Base-by-base conservation (phyloP, 129 eudicot genomes). In the Saposhnikovia divaricata region DNA sequence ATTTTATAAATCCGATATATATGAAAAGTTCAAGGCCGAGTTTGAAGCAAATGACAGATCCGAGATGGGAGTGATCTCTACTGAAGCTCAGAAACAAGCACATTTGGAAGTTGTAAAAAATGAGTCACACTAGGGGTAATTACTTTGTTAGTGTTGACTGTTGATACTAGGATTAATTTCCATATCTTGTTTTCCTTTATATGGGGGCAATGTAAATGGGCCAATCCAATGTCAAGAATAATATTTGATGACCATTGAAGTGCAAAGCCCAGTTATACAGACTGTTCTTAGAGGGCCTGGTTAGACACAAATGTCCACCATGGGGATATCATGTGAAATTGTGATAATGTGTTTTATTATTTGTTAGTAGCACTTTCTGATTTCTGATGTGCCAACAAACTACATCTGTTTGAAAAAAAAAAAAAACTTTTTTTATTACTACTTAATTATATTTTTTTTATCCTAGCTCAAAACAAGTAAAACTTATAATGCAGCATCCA, bases 21-120 rank as follows among this genome's bases (percentile, higher is more conserved):
- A 85, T 74, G 43, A 81, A 42, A 84, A 73, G 77, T 84, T 77
- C 14, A 77, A 81, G 50, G 76, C 72, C 16, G 78, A 84, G 48
- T 73, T 61, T 25, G 69, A 61, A 61, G 69, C 69, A 9, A 61
- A n/a, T 25, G 69, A 61, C 25, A 25, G 34, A 61, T 10, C 1
- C 8, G 69, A 61, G 28, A 61, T 61, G 34, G 69, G 4, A 61
- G 34, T n/a, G 5, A 5, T 25, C 69, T 25, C 34, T n/a, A 0
- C 69, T 8, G 69, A 61, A 61, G 27, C 34, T 61, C 15, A 25
- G 34, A 61, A 61, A 61, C 34, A 61, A 23, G 28, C 66, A 23
- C 66, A 57, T 23, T 23, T 57, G 28, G 28, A 21, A 57, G 13
- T 13, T 57, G 11, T 57, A 57, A 9, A 57, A 57, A 57, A 23